Evolutionary conservation across 345 rosid species (phyloP).

Genomic region (Boechera divaricarpa): DNA sequence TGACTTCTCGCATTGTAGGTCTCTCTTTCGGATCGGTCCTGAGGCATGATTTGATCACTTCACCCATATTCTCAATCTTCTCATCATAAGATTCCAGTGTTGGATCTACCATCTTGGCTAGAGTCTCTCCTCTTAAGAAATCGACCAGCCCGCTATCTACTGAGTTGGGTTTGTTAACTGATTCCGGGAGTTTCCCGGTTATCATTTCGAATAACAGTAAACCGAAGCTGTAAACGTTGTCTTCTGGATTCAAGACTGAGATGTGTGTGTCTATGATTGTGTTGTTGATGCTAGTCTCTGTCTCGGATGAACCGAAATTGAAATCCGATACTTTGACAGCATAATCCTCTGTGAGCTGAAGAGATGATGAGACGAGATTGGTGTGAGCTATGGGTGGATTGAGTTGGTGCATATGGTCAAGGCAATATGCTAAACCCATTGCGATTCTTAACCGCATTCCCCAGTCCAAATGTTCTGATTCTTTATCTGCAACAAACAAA

Average conservation of each 20-base stretch:
- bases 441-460: slow-evolving; percentile 77
- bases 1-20: slow-evolving; percentile 63
- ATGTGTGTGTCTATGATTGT: slow-evolving; percentile 40
- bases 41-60: slow-evolving; percentile 64
- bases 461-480: slow-evolving; percentile 93
- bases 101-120: slow-evolving; percentile 70
- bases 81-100: slow-evolving; percentile 60
- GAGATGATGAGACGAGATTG: slow-evolving; percentile 65
- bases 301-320: slow-evolving; percentile 63
- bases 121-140: slow-evolving; percentile 51
- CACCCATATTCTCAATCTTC: slow-evolving; percentile 60
- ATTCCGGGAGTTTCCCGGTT: slow-evolving; percentile 71
- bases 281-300: slow-evolving; percentile 36
- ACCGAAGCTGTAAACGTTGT: slow-evolving; percentile 76
- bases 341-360: slow-evolving; percentile 84
- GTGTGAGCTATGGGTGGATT: slow-evolving; percentile 71
- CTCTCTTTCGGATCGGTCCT: slow-evolving; percentile 64
- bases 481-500: slow-evolving; percentile 61
- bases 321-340: slow-evolving; percentile 84
- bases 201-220: slow-evolving; percentile 76
- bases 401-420: slow-evolving; percentile 81
- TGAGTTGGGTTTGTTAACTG: slow-evolving; percentile 49
- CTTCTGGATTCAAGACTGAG: slow-evolving; percentile 41
- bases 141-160: slow-evolving; percentile 64
- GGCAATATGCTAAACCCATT: slow-evolving; percentile 88